A percentile compares a stretch with the other conserved stretches of the same genome.
Evolutionary conservation across 2,329 filamentous ascomycete genomes (phyloP).

Genomic region (Westerdykella ornata): DNA sequence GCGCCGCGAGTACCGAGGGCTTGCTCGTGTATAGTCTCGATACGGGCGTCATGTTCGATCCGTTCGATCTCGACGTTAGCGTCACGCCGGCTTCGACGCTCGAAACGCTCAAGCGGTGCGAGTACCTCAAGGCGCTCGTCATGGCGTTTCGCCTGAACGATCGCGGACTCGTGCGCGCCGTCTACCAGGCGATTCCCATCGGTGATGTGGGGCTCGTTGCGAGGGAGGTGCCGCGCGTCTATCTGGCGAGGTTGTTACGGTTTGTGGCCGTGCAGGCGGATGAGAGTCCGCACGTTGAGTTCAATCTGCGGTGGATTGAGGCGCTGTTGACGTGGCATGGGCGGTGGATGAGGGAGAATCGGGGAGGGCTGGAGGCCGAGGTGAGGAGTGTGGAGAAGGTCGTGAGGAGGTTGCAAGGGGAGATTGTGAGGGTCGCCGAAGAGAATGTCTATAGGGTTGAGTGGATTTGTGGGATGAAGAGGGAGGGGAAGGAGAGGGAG

Average conservation of each 20-base stretch:
- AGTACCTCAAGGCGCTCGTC: slow-evolving; percentile 85
- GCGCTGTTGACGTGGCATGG: slow-evolving; percentile 75
- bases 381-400: slow-evolving; percentile 75
- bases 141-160: slow-evolving; percentile 98
- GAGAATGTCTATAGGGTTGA: slow-evolving; percentile 86
- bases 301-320: slow-evolving; percentile 90
- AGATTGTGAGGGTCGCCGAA: slow-evolving; percentile 75
- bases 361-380: slow-evolving; percentile 74
- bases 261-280: slow-evolving; percentile 86
- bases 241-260: slow-evolving; percentile 75
- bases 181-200: slow-evolving; percentile 77
- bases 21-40: slow-evolving; percentile 91
- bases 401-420: slow-evolving; percentile 70
- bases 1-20: slow-evolving; percentile 90
- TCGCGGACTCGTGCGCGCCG: slow-evolving; percentile 67
- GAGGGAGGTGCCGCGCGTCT: slow-evolving; percentile 71
- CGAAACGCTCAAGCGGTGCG: slow-evolving; percentile 65
- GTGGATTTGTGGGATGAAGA: slow-evolving; percentile 60
- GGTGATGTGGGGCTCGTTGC: slow-evolving; percentile 71
- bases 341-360: slow-evolving; percentile 73
- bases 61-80: slow-evolving; percentile 89
- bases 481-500: slow-evolving; percentile 21
- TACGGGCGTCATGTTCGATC: slow-evolving; percentile 77
- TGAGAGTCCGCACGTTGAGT: slow-evolving; percentile 86
- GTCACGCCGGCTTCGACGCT: slow-evolving; percentile 71